Evolutionary conservation across 352 stramenopile species (phyloP).

Genomic region (Globisporangium emineosum): DNA sequence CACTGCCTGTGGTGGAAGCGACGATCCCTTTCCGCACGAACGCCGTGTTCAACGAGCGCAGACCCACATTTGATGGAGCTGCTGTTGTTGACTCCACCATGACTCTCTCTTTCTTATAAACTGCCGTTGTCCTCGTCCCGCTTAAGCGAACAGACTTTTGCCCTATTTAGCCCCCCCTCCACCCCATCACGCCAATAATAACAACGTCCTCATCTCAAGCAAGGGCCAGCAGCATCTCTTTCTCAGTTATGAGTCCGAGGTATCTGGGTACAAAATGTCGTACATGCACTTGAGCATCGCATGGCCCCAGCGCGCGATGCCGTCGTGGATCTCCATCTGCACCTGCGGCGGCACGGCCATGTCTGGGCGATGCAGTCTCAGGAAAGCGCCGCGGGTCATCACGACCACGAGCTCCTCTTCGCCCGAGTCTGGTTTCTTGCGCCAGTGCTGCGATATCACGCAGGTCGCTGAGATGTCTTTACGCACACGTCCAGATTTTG

Average conservation of each 20-base stretch:
- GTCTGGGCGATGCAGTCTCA: slow-evolving; percentile 10
- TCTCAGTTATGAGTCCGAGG: not conserved
- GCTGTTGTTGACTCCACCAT: slow-evolving; percentile 3
- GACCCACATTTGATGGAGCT: not conserved
- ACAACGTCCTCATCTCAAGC: not conserved
- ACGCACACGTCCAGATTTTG: slow-evolving; percentile 30
- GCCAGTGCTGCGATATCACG: slow-evolving; percentile 26
- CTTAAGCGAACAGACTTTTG: too few relatives aligned
- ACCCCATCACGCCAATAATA: not conserved
- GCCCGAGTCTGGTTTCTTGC: not conserved
- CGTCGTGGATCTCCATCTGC: slow-evolving; percentile 15
- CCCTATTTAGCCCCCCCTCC: too few relatives aligned
- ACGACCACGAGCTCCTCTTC: slow-evolving; percentile 16
- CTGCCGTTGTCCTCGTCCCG: not conserved
- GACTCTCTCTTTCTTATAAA: not conserved
- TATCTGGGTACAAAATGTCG: slow-evolving; percentile 17
- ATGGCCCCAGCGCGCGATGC: slow-evolving; percentile 22
- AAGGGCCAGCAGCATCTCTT: too few relatives aligned
- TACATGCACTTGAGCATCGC: slow-evolving; percentile 21
- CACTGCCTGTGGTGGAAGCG: slow-evolving; percentile 1
- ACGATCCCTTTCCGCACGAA: slow-evolving; percentile 38
- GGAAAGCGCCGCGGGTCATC: slow-evolving; percentile 19
- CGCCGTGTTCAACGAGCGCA: slow-evolving; percentile 28
- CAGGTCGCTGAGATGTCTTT: slow-evolving; percentile 48
- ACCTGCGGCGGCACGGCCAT: slow-evolving; percentile 10